Evolutionary conservation across 352 stramenopile species (phyloP), one percentile per base, ranked within the genome.

Genomic region (Pythium catenulatum): DNA sequence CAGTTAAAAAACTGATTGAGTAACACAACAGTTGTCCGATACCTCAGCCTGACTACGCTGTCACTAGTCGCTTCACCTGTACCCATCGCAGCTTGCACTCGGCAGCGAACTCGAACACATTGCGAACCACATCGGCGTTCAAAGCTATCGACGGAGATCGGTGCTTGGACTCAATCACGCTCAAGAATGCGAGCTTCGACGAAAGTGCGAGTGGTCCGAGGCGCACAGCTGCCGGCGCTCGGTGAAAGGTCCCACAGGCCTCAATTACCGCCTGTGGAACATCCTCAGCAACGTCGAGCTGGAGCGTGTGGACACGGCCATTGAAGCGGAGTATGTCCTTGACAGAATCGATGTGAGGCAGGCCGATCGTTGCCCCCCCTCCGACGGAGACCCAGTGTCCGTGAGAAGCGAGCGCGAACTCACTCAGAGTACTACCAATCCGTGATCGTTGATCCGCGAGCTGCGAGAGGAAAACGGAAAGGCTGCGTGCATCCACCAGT

Each of bases 361-460:
- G 6, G 6, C 30, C 34, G 27, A 79, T 23, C 21, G 43, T 39
- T 11, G 72, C 30, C 36, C 52, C 59, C 14, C 79, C 50, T 30
- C 27, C 32, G 11, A 56, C 9, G 34, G 34, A n/a, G 17, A 34
- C 50, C 13, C 65, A 14, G 58, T 70, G 34, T 14, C 63, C 54
- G 32, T 69, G 58, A 5, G 65, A 50, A 11, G 69, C 52, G 9
- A 84, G 54, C 39, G 70, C 66, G 23, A 84, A 70, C 66, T 84
- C 78, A 9, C 39, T 25, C 2, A 84, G 63, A 2, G 41, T 59
- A 27, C 65, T 15, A 23, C 77, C 78, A n/a, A 78, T n/a, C 13
- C 9, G 30, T 1, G 78, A 84, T 39, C 72, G 36, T 52, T 37
- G 37, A 32, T 79, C 65, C 23, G 48, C 48, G 54, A 84, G 48